Evolutionary conservation across 495 filamentous ascomycete species (phyloP), one percentile per base, ranked within the genome.

Genomic region (Penicillium samsonianum): DNA sequence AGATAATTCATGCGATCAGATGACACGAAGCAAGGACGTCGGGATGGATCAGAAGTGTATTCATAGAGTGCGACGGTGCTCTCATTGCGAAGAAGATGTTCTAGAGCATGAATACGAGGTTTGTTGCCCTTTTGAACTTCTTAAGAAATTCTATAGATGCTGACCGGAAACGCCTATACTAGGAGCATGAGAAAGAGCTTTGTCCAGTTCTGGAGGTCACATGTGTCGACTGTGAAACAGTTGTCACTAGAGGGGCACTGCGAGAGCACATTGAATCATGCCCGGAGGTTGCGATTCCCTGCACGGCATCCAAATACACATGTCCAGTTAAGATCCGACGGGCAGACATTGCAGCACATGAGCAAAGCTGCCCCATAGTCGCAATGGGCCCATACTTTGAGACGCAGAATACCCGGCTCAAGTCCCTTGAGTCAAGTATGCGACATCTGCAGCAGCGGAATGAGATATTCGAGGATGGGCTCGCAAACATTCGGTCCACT

Each of bases 101-200:
- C 78, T 84, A 74, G 78, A 83, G 65, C 74, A 78, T 47, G 82
- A 88, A 52, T 77, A 85, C 42, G 78, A 86, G 68, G 80, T 84
- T 60, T 30, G 77, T 67, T 51, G 22, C 26, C 16, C 26, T 11
- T 37, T 25, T 9, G 14, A 57, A 41, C 20, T 5, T 55, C 25
- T 53, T 44, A 16, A n/a, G 10, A 14, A 4, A 14, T 10, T 25
- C 28, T 54, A 19, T 50, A 20, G 38, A 35, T 28, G 41, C 60
- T 63, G 35, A 57, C 42, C 17, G 16, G 23, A 14, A 10, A 5
- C 7, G 4, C 17, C n/a, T 25, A n/a, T 44, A 44, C 19, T 59
- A 81, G 72, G 70, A 78, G 20, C 83, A 86, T 60, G 73, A 76
- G 20, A 69, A 73, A 51, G 68, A 73, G 19, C 64, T 74, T 28